Percentiles rank a stretch among this genome's conserved stretches.
These are phyloP conservation scores for Friedmanniomyces endolithicus DNA, from an alignment of 495 filamentous ascomycete species.

Conservation along the genomic window DNA sequence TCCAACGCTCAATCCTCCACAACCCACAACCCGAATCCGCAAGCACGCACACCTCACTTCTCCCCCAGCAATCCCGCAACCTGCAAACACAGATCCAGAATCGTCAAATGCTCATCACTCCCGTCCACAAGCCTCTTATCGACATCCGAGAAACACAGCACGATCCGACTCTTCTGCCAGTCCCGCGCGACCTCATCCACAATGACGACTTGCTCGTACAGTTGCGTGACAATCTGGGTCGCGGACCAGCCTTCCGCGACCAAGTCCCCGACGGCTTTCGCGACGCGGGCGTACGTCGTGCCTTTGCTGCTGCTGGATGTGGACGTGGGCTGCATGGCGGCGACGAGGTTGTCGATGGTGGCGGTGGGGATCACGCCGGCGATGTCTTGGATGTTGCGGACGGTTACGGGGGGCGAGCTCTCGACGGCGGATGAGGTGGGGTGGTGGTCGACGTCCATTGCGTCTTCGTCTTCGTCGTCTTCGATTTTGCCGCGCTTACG, in stretches of 20 bases:
- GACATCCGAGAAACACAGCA: conserved; percentile 76
- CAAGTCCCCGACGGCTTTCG: conserved; percentile 71
- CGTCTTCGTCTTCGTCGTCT: conserved; percentile 42
- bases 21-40: too few relatives aligned
- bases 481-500: conserved; percentile 45
- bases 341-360: conserved; percentile 55
- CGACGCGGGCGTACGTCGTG: conserved; percentile 58
- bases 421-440: conserved; percentile 30
- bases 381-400: conserved; percentile 79
- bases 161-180: conserved; percentile 80
- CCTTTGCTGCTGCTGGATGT: too few relatives aligned
- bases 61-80: conserved; percentile 62
- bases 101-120: conserved; percentile 86
- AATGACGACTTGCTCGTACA: conserved; percentile 72
- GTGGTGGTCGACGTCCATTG: conserved; percentile 38
- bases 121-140: conserved; percentile 95
- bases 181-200: conserved; percentile 66
- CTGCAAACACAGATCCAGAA: conserved; percentile 70
- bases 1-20: too few relatives aligned
- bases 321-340: conserved; percentile 62
- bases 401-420: conserved; percentile 46
- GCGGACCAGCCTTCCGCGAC: conserved; percentile 98
- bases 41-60: neutral
- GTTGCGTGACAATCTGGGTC: conserved; percentile 73
- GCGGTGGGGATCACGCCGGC: conserved; percentile 77